Conservation (phyloP, 2,329 filamentous ascomycete genomes). For the Stemphylium beticola region DNA sequence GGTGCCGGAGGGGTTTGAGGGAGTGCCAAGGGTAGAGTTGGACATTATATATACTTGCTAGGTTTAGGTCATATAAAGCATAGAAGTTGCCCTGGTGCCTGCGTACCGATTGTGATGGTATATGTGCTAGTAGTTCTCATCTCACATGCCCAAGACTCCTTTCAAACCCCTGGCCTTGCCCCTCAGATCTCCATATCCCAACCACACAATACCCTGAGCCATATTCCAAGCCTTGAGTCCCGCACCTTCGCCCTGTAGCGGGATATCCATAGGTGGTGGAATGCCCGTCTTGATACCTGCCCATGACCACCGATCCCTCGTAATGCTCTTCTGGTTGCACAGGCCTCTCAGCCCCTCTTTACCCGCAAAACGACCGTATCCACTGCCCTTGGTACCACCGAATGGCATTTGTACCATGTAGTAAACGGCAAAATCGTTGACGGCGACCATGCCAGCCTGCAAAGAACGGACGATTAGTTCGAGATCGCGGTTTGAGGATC, state of each 20-base stretch:
- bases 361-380: constrained; percentile 89
- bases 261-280: constrained; percentile 80
- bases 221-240: constrained; percentile 50
- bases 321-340: constrained; percentile 88
- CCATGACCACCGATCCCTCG: constrained; percentile 73
- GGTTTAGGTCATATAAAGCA: not conserved
- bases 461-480: constrained; percentile 70
- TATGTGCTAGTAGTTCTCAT: no score
- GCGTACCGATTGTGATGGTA: not conserved
- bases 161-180: constrained; percentile 51
- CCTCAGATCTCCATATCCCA: constrained; percentile 53
- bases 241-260: constrained; percentile 59
- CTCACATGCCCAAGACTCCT: constrained; percentile 46
- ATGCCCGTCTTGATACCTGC: constrained; percentile 73
- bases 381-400: constrained; percentile 86
- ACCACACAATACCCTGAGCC: constrained; percentile 55
- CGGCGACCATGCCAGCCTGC: constrained; percentile 85
- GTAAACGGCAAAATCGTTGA: constrained; percentile 94
- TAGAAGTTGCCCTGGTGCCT: not conserved
- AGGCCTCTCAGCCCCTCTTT: constrained; percentile 83
- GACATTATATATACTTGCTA: constrained; percentile 47
- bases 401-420: constrained; percentile 96
- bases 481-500: constrained; percentile 65
- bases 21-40: constrained; percentile 48
- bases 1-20: constrained; percentile 51